These are phyloP conservation scores for Chrysoporthe puriensis DNA, from an alignment of 2,329 filamentous ascomycete genomes.

Conservation along the genomic window DNA sequence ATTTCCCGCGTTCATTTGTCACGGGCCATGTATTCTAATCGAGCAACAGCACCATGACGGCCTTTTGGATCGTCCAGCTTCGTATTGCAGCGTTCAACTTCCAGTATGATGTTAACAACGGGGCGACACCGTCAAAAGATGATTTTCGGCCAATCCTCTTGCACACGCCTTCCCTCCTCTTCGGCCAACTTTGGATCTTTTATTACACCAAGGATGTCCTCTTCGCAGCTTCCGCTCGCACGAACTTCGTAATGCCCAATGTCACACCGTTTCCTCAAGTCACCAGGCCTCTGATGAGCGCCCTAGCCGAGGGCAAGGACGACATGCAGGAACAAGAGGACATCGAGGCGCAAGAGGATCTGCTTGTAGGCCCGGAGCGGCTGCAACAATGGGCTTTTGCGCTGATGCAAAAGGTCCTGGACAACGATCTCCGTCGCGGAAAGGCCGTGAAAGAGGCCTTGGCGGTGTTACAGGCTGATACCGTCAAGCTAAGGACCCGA, in stretches of 20 bases:
- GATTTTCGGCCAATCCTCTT: slow-evolving; percentile 2
- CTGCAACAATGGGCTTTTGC: slow-evolving; percentile 38
- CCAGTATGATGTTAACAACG: slow-evolving; percentile 24
- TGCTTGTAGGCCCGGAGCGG: slow-evolving; percentile 26
- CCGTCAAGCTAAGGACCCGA: slow-evolving; percentile 31
- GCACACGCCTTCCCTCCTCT: slow-evolving; percentile 29
- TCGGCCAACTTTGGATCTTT: slow-evolving; percentile 37
- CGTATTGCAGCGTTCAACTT: slow-evolving; percentile 37
- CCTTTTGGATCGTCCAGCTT: slow-evolving; percentile 42
- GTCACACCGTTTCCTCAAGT: slow-evolving; percentile 36
- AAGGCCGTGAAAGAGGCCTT: slow-evolving; percentile 36
- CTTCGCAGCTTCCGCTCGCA: slow-evolving; percentile 37
- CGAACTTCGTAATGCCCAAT: slow-evolving; percentile 38
- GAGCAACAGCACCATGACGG: slow-evolving; percentile 34
- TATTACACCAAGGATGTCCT: slow-evolving; percentile 40
- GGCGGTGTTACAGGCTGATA: slow-evolving; percentile 33
- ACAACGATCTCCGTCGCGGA: slow-evolving; percentile 30
- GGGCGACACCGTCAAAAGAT: neutral
- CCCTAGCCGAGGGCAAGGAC: neutral
- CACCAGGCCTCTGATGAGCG: neutral
- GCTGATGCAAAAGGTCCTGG: slow-evolving; percentile 35
- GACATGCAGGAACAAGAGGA: neutral
- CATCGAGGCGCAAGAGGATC: neutral
- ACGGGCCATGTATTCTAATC: neutral
- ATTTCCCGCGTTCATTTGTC: no score